phyloP scores from a whole-genome alignment of 441 rosid genomes.

The Euphorbia corollata region DNA sequence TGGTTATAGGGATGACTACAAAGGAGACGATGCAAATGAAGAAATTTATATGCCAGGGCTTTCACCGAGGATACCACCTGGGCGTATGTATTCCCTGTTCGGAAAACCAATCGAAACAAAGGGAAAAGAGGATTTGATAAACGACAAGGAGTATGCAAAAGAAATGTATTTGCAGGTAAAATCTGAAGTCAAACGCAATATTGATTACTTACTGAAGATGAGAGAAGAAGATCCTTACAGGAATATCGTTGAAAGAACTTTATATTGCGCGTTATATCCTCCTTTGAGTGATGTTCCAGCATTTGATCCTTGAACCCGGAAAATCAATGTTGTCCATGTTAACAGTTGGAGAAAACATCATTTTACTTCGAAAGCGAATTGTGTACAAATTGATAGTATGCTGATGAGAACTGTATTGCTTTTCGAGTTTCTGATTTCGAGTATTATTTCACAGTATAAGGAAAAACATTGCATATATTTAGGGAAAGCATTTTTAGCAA shows the following conservation, averaged over 20 bases:
- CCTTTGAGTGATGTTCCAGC: slow-evolving; percentile 48
- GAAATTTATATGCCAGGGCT: slow-evolving; percentile 43
- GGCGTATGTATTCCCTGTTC: slow-evolving; percentile 64
- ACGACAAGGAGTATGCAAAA: slow-evolving; percentile 48
- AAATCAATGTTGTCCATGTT: neutral
- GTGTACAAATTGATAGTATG: neutral
- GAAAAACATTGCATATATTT: no score
- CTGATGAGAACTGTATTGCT: no score
- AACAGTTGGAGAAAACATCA: neutral
- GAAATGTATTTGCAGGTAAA: slow-evolving; percentile 55
- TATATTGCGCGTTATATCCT: slow-evolving; percentile 36
- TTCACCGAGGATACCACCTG: slow-evolving; percentile 63
- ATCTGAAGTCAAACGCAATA: slow-evolving; percentile 47
- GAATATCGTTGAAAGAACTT: slow-evolving; percentile 46
- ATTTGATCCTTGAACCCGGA: slow-evolving; percentile 43
- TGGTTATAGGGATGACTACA: slow-evolving; percentile 39
- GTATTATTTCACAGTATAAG: no score
- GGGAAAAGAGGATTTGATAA: slow-evolving; percentile 53
- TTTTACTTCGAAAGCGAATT: neutral
- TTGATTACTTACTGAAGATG: slow-evolving; percentile 65
- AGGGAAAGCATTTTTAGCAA: neutral
- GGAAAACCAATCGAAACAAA: slow-evolving; percentile 61
- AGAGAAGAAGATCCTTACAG: slow-evolving; percentile 78
- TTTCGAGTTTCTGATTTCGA: no score
- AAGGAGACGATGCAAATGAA: slow-evolving; percentile 59